Base-by-base conservation (phyloP, 768 basidiomycete species). In the Boletales sp. region DNA sequence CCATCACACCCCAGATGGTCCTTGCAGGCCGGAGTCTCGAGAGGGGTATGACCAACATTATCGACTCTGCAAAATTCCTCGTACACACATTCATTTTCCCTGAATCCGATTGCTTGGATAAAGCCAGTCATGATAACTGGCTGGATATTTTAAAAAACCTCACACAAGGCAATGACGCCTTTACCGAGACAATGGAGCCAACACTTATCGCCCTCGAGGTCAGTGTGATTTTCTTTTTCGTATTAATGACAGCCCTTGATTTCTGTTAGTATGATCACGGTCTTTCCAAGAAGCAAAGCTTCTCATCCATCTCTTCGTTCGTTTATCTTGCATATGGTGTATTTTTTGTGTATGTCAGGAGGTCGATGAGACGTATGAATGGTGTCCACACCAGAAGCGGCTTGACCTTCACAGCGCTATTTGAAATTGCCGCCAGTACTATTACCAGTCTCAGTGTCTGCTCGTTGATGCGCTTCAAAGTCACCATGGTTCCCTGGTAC, bases 401-500 rank as follows among this genome's bases (percentile, higher is more conserved):
- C 68, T 72, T 99, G 31, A 89, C 91, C 1, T 89, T 97, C 65
- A 97, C 95, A 2, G 95, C 93, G 12, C 74, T 94, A 28, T 87
- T 95, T 18, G 93, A 97, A 70, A 85, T 97, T 38, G 74, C 86
- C 8, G 92, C 90, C 50, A 94, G 92, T 72, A 93, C 95, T 0
- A 82, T 99, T 57, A 96, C 94, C 46, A 92, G 90, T 58, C 76
- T 96, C 41, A 94, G 91, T 61, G 90, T 96, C 32, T 92, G 93
- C 60, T 90, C 92, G 7, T 74, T 98, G 18, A 82, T 90, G 39
- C 91, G 93, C 1, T 93, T 92, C 69, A 85, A 83, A 58, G 80
- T 93, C 13, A 92, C 87, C 2, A 85, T 94, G 82, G 88, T 94
- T 21, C 92, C 91, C 39, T 91, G 87, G 91, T 90, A 69, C 57